Base-by-base conservation (phyloP, 768 basidiomycete genomes). In the Boletus reticulatus region DNA sequence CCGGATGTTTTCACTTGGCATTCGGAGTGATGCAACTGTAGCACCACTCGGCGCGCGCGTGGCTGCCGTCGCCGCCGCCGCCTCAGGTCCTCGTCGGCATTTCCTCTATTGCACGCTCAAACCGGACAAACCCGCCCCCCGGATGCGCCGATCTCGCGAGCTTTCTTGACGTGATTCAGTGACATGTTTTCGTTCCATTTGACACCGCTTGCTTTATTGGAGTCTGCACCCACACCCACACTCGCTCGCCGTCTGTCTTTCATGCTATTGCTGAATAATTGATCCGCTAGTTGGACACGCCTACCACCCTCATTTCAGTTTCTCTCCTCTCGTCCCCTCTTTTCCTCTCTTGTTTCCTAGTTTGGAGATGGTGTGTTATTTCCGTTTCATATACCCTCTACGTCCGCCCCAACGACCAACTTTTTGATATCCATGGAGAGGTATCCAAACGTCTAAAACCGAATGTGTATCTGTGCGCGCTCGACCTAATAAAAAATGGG, bases 1-100 rank as follows among this genome's bases (percentile, higher is more conserved):
- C 70, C 76, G 91, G 29, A 92, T 93, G 92, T 94, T 93, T 67
- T 90, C 87, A 6, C 78, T 94, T 12, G 91, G 91, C 19, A 76
- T 92, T 10, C 86, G 92, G 29, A 83, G 84, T 54, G 88, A 87
- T 4, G 80, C 85, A 0, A 84, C 90, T 48, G 75, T 81, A 1
- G 65, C 59, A 1, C 80, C 82, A 4, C 82, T 88, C 4, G 80
- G 82, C 2, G 79, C 80, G 12, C 82, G 88, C 7, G 84, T 85
- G 16, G 80, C 86, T 20, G 84, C 82, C 2, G 84, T 83, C 7
- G 80, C 85, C 9, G 86, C 84, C 9, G 84, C 84, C 6, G 84
- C 80, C 4, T 78, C 81, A 11, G 91, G 90, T 6, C 88, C 92
- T 11, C 81, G 90, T 13, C 80, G 92, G 7, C 91, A 94, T 70